Percentiles rank a stretch among this genome's conserved stretches.
Evolutionary conservation across 1,284 basidiomycete species (phyloP).

Genomic region (Tremellales sp.): DNA sequence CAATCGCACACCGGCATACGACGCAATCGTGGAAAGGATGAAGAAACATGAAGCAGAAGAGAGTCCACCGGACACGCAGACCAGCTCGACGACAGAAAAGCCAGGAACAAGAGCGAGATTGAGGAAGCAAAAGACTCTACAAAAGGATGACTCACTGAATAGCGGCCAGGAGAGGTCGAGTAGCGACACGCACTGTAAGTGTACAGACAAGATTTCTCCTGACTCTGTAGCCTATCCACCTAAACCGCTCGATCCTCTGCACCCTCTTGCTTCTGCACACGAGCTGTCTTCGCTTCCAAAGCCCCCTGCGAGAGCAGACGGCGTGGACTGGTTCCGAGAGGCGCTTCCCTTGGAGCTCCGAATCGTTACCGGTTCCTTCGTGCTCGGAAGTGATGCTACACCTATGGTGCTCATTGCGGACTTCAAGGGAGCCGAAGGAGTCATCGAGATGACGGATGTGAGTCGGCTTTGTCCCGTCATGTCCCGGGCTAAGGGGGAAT

Average conservation of each 20-base stretch:
- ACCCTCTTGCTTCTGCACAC: conserved; percentile 61
- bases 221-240: conserved; percentile 1
- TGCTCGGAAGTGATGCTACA: conserved; percentile 78
- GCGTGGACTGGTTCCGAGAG: conserved; percentile 55
- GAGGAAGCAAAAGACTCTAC: neutral
- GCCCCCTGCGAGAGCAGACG: conserved; percentile 11
- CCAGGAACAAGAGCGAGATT: neutral
- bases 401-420: conserved; percentile 73
- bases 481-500: neutral
- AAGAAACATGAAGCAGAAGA: conserved; percentile 44
- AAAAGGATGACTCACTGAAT: neutral
- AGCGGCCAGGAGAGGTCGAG: neutral
- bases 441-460: conserved; percentile 71
- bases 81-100: neutral
- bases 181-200: neutral
- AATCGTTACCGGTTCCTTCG: conserved; percentile 67
- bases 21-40: conserved; percentile 75
- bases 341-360: conserved; percentile 74
- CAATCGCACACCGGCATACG: conserved; percentile 81
- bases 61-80: neutral
- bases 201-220: neutral
- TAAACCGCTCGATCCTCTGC: conserved; percentile 2
- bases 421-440: conserved; percentile 67
- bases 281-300: conserved; percentile 50
- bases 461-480: conserved; percentile 18